Conservation (phyloP, 768 basidiomycete genomes). For the Mycena rosella region DNA sequence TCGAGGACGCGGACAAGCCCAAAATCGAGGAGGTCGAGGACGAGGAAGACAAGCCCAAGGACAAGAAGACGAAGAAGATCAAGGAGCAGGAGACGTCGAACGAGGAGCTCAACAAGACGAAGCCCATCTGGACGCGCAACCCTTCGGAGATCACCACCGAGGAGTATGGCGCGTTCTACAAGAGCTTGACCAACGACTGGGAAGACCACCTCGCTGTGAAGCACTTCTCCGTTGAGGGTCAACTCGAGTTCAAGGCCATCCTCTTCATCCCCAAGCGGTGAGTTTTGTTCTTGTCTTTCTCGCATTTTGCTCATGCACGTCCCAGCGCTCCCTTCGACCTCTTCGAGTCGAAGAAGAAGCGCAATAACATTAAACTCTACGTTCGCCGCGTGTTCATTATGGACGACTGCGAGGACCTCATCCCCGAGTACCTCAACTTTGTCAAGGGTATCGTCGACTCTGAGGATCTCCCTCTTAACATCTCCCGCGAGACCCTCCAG, state of each 20-base stretch:
- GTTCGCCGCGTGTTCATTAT: constrained; percentile 99
- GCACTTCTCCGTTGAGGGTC: constrained; percentile 99
- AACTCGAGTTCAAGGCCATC: constrained; percentile 99
- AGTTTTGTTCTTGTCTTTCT: constrained; percentile 39
- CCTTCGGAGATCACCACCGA: constrained; percentile 93
- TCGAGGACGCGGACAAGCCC: constrained; percentile 80
- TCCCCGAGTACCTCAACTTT: constrained; percentile 99
- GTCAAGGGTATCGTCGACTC: constrained; percentile 99
- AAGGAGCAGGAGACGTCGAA: constrained; percentile 90
- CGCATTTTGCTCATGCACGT: constrained; percentile 25
- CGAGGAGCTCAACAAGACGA: constrained; percentile 99
- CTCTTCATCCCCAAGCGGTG: constrained; percentile 97
- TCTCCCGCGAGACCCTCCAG: constrained; percentile 99
- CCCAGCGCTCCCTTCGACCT: constrained; percentile 96
- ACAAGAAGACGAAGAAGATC: constrained; percentile 95
- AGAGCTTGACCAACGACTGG: constrained; percentile 99
- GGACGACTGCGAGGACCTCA: constrained; percentile 99
- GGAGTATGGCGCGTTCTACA: constrained; percentile 98
- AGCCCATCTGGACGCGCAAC: constrained; percentile 99
- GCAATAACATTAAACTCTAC: constrained; percentile 99
- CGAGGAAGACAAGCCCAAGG: constrained; percentile 86
- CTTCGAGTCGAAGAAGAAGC: constrained; percentile 99
- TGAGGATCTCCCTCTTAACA: constrained; percentile 99
- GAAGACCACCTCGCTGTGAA: constrained; percentile 99
- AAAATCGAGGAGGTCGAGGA: constrained; percentile 90